Conservation (phyloP, 208 protist genomes). For the Leishmania martiniquensis region DNA sequence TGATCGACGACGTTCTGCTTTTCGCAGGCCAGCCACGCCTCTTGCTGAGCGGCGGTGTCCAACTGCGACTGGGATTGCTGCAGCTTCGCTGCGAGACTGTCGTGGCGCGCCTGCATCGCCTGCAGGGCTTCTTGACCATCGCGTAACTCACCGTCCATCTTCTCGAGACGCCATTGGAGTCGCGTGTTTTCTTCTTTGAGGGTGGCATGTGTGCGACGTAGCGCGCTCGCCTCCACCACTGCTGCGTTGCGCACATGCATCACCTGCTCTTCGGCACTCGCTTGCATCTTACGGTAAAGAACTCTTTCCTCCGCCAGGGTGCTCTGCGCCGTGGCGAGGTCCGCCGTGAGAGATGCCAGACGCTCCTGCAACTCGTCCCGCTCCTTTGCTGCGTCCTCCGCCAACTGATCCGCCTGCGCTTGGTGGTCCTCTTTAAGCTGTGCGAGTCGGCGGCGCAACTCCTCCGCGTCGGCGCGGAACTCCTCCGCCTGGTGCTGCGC, state of each 20-base stretch:
- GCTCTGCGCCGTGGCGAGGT: conserved; percentile 26
- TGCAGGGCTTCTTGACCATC: conserved; percentile 16
- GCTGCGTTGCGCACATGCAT: conserved; percentile 43
- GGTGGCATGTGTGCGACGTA: conserved; percentile 47
- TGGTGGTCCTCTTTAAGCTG: conserved; percentile 39
- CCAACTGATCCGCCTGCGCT: conserved; percentile 35
- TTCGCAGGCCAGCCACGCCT: conserved; percentile 60
- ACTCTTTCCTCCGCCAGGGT: conserved; percentile 33
- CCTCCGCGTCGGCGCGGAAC: conserved; percentile 39
- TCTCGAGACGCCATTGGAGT: conserved; percentile 39
- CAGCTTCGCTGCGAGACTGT: conserved; percentile 28
- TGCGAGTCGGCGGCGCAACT: conserved; percentile 24
- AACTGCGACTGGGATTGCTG: conserved; percentile 37
- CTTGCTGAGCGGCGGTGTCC: conserved; percentile 54
- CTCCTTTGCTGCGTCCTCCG: conserved; percentile 36
- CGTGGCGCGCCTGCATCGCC: conserved; percentile 18
- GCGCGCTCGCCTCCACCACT: conserved; percentile 46
- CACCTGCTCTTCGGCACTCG: conserved; percentile 46
- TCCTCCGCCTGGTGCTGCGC: conserved; percentile 39
- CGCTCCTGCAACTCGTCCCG: conserved; percentile 36
- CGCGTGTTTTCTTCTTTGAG: conserved; percentile 51
- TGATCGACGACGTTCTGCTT: conserved; percentile 44
- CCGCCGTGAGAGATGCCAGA: conserved; percentile 36
- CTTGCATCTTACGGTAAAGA: conserved; percentile 35
- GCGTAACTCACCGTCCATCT: conserved; percentile 36